A percentile compares a stretch with the other conserved stretches of the same genome.
phyloP scores from a whole-genome alignment of 257 asterid genomes.

The Coffea canephora region DNA sequence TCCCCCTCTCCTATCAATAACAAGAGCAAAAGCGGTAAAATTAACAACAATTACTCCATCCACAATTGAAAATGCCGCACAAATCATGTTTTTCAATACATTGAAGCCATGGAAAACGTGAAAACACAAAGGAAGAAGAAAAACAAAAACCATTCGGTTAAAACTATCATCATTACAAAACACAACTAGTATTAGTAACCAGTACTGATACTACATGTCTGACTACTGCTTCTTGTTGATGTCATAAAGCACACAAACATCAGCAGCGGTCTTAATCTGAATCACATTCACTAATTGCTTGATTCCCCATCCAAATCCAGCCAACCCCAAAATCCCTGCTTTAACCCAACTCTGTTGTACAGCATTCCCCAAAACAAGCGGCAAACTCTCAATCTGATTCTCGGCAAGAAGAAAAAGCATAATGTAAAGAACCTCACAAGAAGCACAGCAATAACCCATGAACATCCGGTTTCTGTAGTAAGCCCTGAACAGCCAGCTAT shows the following conservation, averaged over 20 bases:
- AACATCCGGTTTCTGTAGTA: constrained; percentile 81
- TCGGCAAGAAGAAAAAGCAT: constrained; percentile 75
- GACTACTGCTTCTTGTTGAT: constrained; percentile 53
- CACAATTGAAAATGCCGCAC: too few species aligned
- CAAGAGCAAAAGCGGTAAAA: too few species aligned
- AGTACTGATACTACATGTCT: too few species aligned
- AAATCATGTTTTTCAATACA: too few species aligned
- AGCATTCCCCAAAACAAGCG: constrained; percentile 53
- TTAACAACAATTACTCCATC: too few species aligned
- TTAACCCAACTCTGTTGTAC: constrained; percentile 43
- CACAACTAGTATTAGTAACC: too few species aligned
- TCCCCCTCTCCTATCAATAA: too few species aligned
- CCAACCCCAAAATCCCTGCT: constrained; percentile 22
- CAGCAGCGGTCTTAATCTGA: constrained; percentile 97
- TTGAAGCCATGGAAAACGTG: too few species aligned
- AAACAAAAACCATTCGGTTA: too few species aligned
- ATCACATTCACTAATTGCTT: constrained; percentile 60
- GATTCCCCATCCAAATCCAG: constrained; percentile 68
- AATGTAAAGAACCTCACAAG: constrained; percentile 95
- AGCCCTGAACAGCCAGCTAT: constrained; percentile 65
- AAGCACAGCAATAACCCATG: constrained; percentile 90
- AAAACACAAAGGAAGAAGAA: too few species aligned
- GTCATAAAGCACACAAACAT: constrained; percentile 77
- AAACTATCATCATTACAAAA: too few species aligned
- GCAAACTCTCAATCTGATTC: constrained; percentile 49